Percentiles rank a stretch among this genome's conserved stretches.
These are phyloP conservation scores for Plantago major DNA, from an alignment of 257 asterid species.

Conservation along the genomic window DNA sequence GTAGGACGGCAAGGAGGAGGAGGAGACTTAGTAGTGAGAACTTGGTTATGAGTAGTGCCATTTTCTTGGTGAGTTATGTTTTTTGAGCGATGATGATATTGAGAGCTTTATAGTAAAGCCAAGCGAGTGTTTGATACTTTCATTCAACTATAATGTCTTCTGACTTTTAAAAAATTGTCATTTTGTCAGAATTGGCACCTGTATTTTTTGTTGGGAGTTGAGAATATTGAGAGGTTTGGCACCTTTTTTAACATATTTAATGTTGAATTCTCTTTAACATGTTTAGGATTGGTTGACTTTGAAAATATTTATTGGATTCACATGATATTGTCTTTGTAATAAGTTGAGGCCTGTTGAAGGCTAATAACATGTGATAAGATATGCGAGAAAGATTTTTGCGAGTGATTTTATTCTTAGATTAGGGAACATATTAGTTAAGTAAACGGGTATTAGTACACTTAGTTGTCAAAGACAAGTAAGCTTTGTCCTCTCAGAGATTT, in stretches of 20 bases:
- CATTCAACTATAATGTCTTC: neutral
- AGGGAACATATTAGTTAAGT: no score
- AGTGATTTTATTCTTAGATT: no score
- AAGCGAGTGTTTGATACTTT: constrained; percentile 4
- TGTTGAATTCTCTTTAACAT: neutral
- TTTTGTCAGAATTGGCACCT: constrained; percentile 4
- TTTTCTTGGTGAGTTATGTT: constrained; percentile 18
- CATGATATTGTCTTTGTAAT: no score
- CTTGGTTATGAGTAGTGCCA: constrained; percentile 29
- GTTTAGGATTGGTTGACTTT: no score
- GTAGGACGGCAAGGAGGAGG: constrained; percentile 26
- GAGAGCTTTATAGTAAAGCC: constrained; percentile 24
- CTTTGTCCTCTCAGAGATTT: no score
- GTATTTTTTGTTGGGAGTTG: constrained; percentile 9
- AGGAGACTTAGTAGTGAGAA: constrained; percentile 30
- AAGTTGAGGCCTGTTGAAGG: no score
- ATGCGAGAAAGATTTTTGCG: no score
- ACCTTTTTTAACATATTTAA: neutral
- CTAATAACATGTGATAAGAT: no score
- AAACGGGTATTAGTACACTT: no score
- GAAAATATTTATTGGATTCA: no score
- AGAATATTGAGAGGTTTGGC: neutral
- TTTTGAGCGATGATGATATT: neutral
- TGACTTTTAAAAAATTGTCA: constrained; percentile 1
- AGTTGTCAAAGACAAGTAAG: no score